Evolutionary conservation across 257 asterid species (phyloP).

Genomic region (Rehmannia glutinosa): DNA sequence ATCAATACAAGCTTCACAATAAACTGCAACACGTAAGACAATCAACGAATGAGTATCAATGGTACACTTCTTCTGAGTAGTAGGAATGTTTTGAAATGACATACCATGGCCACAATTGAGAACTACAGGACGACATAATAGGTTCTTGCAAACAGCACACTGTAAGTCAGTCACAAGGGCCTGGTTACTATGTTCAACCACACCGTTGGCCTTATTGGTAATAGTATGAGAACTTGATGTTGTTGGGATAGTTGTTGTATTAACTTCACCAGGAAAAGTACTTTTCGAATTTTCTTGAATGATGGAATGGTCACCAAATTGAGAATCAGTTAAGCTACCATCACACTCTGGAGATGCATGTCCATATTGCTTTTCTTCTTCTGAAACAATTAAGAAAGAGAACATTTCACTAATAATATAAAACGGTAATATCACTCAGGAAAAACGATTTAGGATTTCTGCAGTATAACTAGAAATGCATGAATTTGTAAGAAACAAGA

Average conservation of each 20-base stretch:
- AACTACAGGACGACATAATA: slow-evolving; percentile 57
- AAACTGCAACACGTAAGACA: slow-evolving; percentile 41
- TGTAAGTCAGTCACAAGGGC: slow-evolving; percentile 34
- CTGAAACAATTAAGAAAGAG: slow-evolving; percentile 31
- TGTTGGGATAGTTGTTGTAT: neutral
- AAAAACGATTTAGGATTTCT: too few relatives aligned
- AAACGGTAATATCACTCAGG: too few relatives aligned
- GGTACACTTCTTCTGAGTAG: neutral
- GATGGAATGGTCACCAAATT: slow-evolving; percentile 6
- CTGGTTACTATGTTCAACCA: slow-evolving; percentile 18
- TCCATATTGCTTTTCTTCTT: slow-evolving; percentile 42
- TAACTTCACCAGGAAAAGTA: slow-evolving; percentile 11
- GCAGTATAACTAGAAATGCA: too few relatives aligned
- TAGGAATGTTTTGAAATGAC: neutral
- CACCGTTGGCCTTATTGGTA: slow-evolving; percentile 4
- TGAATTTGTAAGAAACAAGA: neutral
- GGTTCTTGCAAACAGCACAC: slow-evolving; percentile 55
- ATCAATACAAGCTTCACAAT: slow-evolving; percentile 55
- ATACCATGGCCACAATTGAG: slow-evolving; percentile 82
- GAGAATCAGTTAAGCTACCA: slow-evolving; percentile 19
- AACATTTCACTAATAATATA: slow-evolving; percentile 9
- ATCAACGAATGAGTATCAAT: slow-evolving; percentile 13
- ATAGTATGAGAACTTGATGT: slow-evolving; percentile 20
- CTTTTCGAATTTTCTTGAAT: slow-evolving; percentile 11
- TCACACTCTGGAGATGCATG: slow-evolving; percentile 45